Conservation (phyloP, 176 grass and related monocot species). For the Dactylis glomerata region DNA sequence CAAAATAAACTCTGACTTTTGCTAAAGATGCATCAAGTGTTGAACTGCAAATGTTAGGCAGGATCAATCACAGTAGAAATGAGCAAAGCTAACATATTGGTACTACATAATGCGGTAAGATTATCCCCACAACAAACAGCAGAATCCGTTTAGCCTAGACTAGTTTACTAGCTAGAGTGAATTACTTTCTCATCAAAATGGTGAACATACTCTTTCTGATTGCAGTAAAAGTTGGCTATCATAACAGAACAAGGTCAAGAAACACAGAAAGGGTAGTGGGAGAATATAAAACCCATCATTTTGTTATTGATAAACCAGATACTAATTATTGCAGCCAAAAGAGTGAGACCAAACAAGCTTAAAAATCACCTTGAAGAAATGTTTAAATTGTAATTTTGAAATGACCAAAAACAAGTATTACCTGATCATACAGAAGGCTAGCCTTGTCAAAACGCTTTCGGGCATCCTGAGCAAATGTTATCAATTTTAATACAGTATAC, state of each 20-base stretch:
- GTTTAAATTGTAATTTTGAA: neutral
- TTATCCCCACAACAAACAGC: neutral
- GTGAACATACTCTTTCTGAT: neutral
- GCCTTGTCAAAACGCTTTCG: constrained; percentile 95
- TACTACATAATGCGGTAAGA: neutral
- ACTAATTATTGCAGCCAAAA: neutral
- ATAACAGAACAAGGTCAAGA: neutral
- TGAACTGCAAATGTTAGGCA: constrained; percentile 5
- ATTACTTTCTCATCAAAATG: neutral
- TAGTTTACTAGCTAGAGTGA: neutral
- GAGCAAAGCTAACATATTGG: constrained; percentile 3
- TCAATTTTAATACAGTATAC: constrained; percentile 23
- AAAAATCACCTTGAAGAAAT: neutral
- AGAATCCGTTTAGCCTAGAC: neutral
- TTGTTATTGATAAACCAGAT: constrained; percentile 2
- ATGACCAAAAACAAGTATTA: constrained; percentile 31
- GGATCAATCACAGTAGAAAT: neutral
- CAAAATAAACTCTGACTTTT: constrained; percentile 4
- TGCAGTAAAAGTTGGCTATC: neutral
- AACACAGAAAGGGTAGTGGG: neutral
- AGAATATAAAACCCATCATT: neutral
- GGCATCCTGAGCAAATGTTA: constrained; percentile 65
- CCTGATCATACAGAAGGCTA: constrained; percentile 96
- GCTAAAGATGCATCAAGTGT: neutral
- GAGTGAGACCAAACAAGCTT: neutral